Base-by-base conservation (phyloP, 108 stramenopile genomes). In the Fistulifera pelliculosa region DNA sequence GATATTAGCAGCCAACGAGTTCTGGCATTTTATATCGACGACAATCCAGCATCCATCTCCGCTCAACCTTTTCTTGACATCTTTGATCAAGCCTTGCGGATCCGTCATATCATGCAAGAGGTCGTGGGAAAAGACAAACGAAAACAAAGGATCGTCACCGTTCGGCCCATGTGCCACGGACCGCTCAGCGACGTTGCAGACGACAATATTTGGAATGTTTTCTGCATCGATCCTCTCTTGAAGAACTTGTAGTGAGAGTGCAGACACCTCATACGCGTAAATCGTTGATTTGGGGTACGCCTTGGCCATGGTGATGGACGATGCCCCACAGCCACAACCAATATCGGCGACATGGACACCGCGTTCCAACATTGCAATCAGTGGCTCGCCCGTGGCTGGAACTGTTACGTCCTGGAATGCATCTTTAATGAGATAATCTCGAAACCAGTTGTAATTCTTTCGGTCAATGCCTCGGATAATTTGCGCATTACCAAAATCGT, bases 301-400 rank as follows among this genome's bases (percentile, higher is more conserved):
- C 26, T 54, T 52, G 24, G 61, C 61, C 28, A 62, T 19, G 7
- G 15, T 22, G 17, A 62, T 39, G 25, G 52, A 53, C 7, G 52
- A 54, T 13, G 26, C 45, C 11, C 61, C 61, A 41, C 51, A 62
- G 13, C 61, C 61, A 54, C 61, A 62, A 53, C 61, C 61, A 24
- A 62, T 19, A 25, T 62, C 61, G 21, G 61, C 61, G 15, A 45
- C 27, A 15, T 42, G 31, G 1, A 62, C 27, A 23, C 52, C 52
- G 1, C 27, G 23, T 42, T 52, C 28, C 14, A 62, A 39, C 51
- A 62, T 62, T 17, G 38, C 52, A 0, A 62, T 31, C 27, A 62
- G 28, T 5, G 15, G 1, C 19, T 54, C 27, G n/a, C 35, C 52
- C 0, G 45, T 54, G 8, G 21, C 23, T 23, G 61, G 61, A 40